phyloP scores from a whole-genome alignment of 2,329 filamentous ascomycete species.

The Fusarium humuli region DNA sequence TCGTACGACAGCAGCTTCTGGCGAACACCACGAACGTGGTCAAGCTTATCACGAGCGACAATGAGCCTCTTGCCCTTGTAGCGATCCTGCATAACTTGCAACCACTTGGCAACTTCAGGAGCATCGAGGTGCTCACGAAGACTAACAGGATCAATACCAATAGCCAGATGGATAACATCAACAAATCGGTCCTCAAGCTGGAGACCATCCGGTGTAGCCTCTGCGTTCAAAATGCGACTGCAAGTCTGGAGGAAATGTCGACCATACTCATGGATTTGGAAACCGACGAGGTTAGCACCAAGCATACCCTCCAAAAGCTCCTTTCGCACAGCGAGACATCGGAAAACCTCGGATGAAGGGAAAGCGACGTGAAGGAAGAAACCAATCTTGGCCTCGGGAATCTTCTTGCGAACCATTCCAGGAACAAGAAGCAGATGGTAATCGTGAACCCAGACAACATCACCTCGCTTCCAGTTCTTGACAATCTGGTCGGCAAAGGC shows the following conservation, averaged over 20 bases:
- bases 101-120: slow-evolving; percentile 80
- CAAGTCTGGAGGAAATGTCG: slow-evolving; percentile 96
- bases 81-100: slow-evolving; percentile 81
- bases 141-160: slow-evolving; percentile 88
- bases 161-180: slow-evolving; percentile 85
- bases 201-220: slow-evolving; percentile 87
- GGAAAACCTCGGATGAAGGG: slow-evolving; percentile 94
- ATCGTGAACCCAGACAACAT: slow-evolving; percentile 95
- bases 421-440: slow-evolving; percentile 94
- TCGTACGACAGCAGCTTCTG: slow-evolving; percentile 95
- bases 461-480: slow-evolving; percentile 91
- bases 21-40: slow-evolving; percentile 89
- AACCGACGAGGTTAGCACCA: slow-evolving; percentile 90
- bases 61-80: slow-evolving; percentile 92
- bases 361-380: slow-evolving; percentile 97
- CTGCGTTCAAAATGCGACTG: slow-evolving; percentile 88
- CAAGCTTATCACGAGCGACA: slow-evolving; percentile 92
- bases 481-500: slow-evolving; percentile 92
- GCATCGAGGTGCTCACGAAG: slow-evolving; percentile 78
- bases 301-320: slow-evolving; percentile 92
- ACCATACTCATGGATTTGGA: slow-evolving; percentile 93
- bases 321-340: slow-evolving; percentile 87
- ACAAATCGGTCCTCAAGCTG: slow-evolving; percentile 94
- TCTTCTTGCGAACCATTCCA: slow-evolving; percentile 86
- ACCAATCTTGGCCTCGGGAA: slow-evolving; percentile 93